Base-by-base conservation (phyloP, 2,329 filamentous ascomycete genomes). In the Fusarium equiseti region DNA sequence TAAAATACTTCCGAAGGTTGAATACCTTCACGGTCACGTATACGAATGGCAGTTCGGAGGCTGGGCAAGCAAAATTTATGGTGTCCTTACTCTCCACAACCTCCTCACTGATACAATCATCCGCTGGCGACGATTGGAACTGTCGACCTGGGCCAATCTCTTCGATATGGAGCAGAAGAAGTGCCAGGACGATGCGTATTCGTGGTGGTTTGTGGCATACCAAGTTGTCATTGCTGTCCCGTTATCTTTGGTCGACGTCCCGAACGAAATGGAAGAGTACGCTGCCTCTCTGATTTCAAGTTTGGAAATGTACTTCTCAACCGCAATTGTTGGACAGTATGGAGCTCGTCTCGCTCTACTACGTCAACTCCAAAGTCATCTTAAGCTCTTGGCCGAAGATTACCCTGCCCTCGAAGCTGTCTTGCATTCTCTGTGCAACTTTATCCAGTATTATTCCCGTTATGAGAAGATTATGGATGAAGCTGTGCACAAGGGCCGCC, bases 121-220 rank as follows among this genome's bases (percentile, higher is more conserved):
- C 59, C 89, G 88, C 77, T 99, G 97, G 97, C 89, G 96, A 67
- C 91, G 95, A 63, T 85, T 99, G 32, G 96, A 99, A 77, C 85
- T 99, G 27, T 92, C 92, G 1, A 98, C 95, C 1, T 99, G 96
- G 96, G 90, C 92, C 38, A 92, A 91, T 44, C 81, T 99, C 5
- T 91, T 99, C 65, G 93, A 97, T 72, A 89, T 92, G 78, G 96
- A 99, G 79, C 86, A 90, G 40, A 86, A 88, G 56, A 94, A 92
- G 74, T 94, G 91, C 73, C 85, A 90, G 24, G 88, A 93, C 51
- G 91, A 94, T 76, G 94, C 95, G 4, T 91, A 90, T 74, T 91
- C 92, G 18, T 99, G 96, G 96, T 99, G 95, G 91, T 99, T 98
- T 75, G 87, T 98, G 64, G 94, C 95, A 2, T 99, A 98, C 76